Percentiles rank a stretch among this genome's conserved stretches.
Evolutionary conservation across 495 filamentous ascomycete species (phyloP).

Genomic region (Rhizodiscina lignyota): DNA sequence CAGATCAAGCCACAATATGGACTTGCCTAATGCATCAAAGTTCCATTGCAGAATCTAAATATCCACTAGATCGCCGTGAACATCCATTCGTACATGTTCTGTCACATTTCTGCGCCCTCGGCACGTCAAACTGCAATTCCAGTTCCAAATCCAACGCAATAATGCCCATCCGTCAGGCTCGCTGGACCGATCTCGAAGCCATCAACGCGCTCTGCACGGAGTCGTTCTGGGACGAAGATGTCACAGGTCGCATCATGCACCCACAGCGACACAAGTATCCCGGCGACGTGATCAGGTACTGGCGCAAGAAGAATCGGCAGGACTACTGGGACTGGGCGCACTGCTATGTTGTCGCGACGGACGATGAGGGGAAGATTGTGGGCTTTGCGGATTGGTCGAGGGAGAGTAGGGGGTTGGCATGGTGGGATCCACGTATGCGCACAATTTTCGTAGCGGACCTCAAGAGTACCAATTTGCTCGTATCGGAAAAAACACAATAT

Average conservation of each 20-base stretch:
- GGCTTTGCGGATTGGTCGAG: constrained; percentile 3
- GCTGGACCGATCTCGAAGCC: constrained; percentile 1
- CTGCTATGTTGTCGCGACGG: not conserved
- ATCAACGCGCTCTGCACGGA: not conserved
- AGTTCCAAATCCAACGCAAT: not conserved
- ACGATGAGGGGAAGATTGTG: not conserved
- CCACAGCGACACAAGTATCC: constrained; percentile 2
- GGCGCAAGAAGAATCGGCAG: not conserved
- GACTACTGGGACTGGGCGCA: constrained; percentile 1
- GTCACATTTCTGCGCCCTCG: too few relatives aligned
- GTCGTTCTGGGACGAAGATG: constrained; percentile 5
- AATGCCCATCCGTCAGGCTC: constrained; percentile 2
- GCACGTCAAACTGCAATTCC: too few relatives aligned
- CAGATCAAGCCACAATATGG: too few relatives aligned
- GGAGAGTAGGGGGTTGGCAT: not conserved
- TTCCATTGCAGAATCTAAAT: too few relatives aligned
- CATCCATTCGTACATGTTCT: too few relatives aligned
- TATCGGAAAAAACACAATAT: too few relatives aligned
- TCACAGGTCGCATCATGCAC: constrained; percentile 3
- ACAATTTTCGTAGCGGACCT: too few relatives aligned
- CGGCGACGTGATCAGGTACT: constrained; percentile 1
- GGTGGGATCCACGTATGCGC: not conserved
- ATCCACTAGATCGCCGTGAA: too few relatives aligned
- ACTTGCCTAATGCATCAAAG: too few relatives aligned
- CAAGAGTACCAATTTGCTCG: too few relatives aligned